These are phyloP conservation scores for Tuctoria greenei DNA, from an alignment of 176 grass and related monocot genomes.

Conservation along the genomic window DNA sequence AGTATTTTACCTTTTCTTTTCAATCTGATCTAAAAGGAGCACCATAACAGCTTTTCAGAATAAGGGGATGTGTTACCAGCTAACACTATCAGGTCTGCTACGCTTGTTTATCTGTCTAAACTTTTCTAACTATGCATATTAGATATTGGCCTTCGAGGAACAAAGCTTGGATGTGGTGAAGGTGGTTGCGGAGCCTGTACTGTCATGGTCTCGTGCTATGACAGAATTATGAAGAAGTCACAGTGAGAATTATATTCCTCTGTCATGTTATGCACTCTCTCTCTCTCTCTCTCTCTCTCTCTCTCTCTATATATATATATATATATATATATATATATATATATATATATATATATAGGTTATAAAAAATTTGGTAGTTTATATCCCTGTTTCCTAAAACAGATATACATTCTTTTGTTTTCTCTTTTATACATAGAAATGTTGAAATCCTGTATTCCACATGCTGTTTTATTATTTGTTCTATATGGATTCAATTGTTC, in stretches of 20 bases:
- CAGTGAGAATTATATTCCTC: slow-evolving; percentile 60
- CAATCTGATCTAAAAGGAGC: neutral
- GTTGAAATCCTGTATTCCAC: neutral
- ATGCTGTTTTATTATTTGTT: neutral
- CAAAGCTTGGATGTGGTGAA: slow-evolving; percentile 97
- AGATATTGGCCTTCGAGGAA: slow-evolving; percentile 87
- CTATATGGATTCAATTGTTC: slow-evolving; percentile 9
- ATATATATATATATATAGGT: no score
- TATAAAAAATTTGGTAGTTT: neutral
- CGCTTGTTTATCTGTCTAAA: slow-evolving; percentile 25
- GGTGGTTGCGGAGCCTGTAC: slow-evolving; percentile 98
- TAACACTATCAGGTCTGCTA: slow-evolving; percentile 16
- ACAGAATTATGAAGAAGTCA: slow-evolving; percentile 63
- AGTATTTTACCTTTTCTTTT: neutral
- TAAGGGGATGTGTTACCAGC: neutral
- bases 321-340: no score
- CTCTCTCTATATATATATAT: no score
- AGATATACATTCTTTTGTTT: neutral
- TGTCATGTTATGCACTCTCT: neutral
- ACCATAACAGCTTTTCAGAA: neutral
- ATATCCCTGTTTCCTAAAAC: neutral
- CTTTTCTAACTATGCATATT: slow-evolving; percentile 19
- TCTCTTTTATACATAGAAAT: neutral
- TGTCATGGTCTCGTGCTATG: slow-evolving; percentile 82
- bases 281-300: no score